A percentile compares a stretch with the other conserved stretches of the same genome.
Evolutionary conservation across 2,329 filamentous ascomycete species (phyloP).

Genomic region (Beauveria scarabaeidicola): DNA sequence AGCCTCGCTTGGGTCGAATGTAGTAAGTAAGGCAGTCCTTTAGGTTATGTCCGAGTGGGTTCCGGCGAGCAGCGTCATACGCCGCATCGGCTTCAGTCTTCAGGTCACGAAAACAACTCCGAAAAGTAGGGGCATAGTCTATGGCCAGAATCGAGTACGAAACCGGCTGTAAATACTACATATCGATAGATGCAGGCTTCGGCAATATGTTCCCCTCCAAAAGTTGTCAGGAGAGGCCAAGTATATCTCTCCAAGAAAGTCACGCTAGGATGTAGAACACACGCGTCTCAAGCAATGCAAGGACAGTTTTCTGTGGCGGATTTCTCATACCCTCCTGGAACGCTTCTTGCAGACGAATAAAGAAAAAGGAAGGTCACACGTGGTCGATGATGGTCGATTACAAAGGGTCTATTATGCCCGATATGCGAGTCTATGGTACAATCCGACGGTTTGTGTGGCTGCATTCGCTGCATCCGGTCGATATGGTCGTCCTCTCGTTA

Average conservation of each 20-base stretch:
- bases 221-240: not conserved
- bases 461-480: slow-evolving; percentile 7
- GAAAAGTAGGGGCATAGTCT: too few species aligned
- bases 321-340: not conserved
- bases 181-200: not conserved
- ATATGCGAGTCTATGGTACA: slow-evolving; percentile 14
- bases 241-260: not conserved
- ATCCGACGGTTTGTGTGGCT: slow-evolving; percentile 7
- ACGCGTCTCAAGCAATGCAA: not conserved
- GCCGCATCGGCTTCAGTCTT: not conserved
- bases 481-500: slow-evolving; percentile 6
- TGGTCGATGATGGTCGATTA: slow-evolving; percentile 6
- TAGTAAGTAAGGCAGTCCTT: not conserved
- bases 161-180: not conserved
- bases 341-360: not conserved
- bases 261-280: not conserved
- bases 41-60: not conserved
- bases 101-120: not conserved
- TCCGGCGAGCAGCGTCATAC: slow-evolving; percentile 5
- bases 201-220: too few species aligned
- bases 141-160: too few species aligned
- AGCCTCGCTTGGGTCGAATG: not conserved
- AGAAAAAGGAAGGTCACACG: not conserved
- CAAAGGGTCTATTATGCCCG: slow-evolving; percentile 13
- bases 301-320: too few species aligned